Conservation (phyloP, 176 grass and related monocot species). For the Elymus sibiricus region DNA sequence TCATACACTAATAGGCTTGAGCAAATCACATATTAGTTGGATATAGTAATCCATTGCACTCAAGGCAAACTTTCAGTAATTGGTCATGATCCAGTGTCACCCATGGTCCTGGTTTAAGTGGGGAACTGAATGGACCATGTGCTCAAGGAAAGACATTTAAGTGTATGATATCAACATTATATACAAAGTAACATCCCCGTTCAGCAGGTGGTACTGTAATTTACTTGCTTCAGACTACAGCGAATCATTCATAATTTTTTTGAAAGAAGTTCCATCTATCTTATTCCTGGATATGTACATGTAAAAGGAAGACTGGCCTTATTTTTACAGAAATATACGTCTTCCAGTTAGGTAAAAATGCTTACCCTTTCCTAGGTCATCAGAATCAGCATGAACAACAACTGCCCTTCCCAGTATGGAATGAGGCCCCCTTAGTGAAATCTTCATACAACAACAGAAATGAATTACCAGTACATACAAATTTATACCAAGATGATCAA, state of each 20-base stretch:
- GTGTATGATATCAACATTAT: neutral
- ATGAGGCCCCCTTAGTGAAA: slow-evolving; percentile 43
- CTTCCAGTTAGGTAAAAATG: slow-evolving; percentile 5
- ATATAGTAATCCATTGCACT: neutral
- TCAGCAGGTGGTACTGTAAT: neutral
- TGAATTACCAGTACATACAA: slow-evolving; percentile 3
- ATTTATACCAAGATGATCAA: neutral
- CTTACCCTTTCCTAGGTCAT: slow-evolving; percentile 74
- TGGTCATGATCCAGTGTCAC: neutral
- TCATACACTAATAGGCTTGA: neutral
- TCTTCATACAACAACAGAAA: slow-evolving; percentile 36
- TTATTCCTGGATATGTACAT: neutral
- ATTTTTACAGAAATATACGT: neutral
- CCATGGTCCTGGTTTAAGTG: neutral
- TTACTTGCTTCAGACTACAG: neutral
- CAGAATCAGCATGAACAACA: slow-evolving; percentile 69
- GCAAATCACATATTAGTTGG: neutral
- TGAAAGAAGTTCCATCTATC: neutral
- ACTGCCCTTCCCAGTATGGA: slow-evolving; percentile 68
- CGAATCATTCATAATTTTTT: neutral
- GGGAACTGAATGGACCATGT: neutral
- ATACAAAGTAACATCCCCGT: neutral
- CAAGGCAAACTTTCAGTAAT: neutral
- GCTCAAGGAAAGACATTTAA: neutral
- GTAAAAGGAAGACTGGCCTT: neutral